Evolutionary conservation across 208 protist genomes (phyloP), one percentile per base, ranked within the genome.

Genomic region (Leishmania amazonensis): DNA sequence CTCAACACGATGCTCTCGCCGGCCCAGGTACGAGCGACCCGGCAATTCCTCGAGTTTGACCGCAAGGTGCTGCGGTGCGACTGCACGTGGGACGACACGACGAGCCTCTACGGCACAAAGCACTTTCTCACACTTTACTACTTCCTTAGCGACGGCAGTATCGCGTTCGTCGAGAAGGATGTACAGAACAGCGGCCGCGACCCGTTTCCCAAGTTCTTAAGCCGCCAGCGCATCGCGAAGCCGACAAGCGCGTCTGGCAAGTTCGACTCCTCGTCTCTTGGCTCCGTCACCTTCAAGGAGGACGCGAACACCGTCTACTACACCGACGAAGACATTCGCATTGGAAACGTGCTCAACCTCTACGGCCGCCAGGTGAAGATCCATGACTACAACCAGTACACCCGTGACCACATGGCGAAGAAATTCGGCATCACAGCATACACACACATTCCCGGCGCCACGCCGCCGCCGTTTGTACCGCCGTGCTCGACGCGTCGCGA

Each of bases 11-110:
- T 91, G 38, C 89, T 99, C 28, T 91, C 90, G 0, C 88, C 89
- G 0, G 94, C 98, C 72, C 96, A 99, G 90, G 92, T 97, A 49
- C 89, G 94, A 38, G 91, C 91, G 21, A 93, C 94, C 21, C 96
- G 96, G 87, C 90, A 93, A 76, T 99, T 99, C 83, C 90, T 99
- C 21, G 89, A 85, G 51, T 92, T 99, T 88, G 99, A 99, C 91
- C 90, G 98, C 73, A 92, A 99, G 85, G 98, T 99, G 64, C 91
- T 99, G 42, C 94, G 98, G 35, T 99, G 99, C 87, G 98, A 97
- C 86, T 96, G 93, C 87, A 92, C 91, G 45, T 99, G 99, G 99
- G 96, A 99, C 82, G 97, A 98, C 83, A 91, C 90, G 2, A 92
- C 89, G 65, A 91, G 93, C 21, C 89, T 96, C 28, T 93, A 99